Conservation (phyloP, 495 filamentous ascomycete species). For the Parmelia sp. region DNA sequence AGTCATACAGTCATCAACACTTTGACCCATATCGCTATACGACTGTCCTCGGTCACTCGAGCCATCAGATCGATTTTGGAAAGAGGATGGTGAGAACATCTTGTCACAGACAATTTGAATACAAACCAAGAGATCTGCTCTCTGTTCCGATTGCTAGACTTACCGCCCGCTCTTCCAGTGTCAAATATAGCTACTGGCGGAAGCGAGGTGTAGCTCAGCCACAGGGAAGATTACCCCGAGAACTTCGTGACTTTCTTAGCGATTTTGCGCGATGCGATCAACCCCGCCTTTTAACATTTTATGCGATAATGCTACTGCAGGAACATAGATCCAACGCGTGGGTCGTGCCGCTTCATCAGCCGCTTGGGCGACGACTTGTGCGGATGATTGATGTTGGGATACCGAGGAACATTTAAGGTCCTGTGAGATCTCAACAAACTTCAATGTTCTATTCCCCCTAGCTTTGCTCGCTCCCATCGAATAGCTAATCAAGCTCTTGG, state of each 20-base stretch:
- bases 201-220: not conserved
- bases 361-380: not conserved
- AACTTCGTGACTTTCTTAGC: not conserved
- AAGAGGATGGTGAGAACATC: not conserved
- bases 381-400: not conserved
- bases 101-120: not conserved
- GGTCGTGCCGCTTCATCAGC: not conserved
- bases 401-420: not conserved
- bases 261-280: not conserved
- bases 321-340: not conserved
- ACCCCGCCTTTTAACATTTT: not conserved
- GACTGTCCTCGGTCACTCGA: not conserved
- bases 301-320: not conserved
- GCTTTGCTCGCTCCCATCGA: not conserved
- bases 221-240: not conserved
- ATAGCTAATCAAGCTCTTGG: not conserved
- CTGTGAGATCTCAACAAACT: not conserved
- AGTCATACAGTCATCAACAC: not conserved
- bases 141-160: not conserved
- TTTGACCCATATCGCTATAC: not conserved
- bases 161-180: not conserved
- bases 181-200: not conserved
- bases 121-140: not conserved
- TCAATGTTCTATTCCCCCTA: not conserved
- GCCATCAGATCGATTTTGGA: not conserved